Conservation (phyloP, 164 flowering plant species). For the Platanus orientalis region DNA sequence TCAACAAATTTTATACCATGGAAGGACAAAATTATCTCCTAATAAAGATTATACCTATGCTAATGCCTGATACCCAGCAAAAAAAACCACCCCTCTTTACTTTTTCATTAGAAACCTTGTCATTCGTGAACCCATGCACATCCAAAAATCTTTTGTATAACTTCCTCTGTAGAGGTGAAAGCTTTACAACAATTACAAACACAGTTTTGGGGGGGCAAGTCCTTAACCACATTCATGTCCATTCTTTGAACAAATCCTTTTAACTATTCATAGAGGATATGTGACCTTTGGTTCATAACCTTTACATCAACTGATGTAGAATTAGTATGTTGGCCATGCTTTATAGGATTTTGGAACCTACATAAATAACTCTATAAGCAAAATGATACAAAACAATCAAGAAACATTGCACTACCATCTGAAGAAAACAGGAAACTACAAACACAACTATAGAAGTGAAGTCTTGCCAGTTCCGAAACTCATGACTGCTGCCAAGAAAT, state of each 20-base stretch:
- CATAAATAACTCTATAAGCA: conserved; percentile 9
- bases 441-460: conserved; percentile 11
- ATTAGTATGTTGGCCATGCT: conserved; percentile 94
- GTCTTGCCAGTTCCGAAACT: conserved; percentile 84
- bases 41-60: conserved; percentile 66
- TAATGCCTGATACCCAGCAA: conserved; percentile 91
- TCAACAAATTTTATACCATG: not conserved
- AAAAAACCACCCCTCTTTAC: conserved; percentile 61
- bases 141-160: conserved; percentile 82
- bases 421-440: conserved; percentile 1
- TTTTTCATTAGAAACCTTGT: conserved; percentile 51
- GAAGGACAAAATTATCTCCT: not conserved
- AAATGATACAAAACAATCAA: conserved; percentile 7
- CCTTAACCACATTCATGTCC: conserved; percentile 94
- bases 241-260: conserved; percentile 97
- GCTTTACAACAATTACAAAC: conserved; percentile 87
- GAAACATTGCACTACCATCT: not conserved
- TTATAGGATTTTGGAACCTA: conserved; percentile 98
- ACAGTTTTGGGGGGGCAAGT: conserved; percentile 97
- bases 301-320: conserved; percentile 85
- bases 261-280: conserved; percentile 90
- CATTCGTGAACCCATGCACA: conserved; percentile 77
- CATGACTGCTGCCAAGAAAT: conserved; percentile 95
- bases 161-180: conserved; percentile 80
- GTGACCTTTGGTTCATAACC: conserved; percentile 95